Conservation (phyloP, 2,329 filamentous ascomycete genomes). For the Talaromyces atroroseus region DNA sequence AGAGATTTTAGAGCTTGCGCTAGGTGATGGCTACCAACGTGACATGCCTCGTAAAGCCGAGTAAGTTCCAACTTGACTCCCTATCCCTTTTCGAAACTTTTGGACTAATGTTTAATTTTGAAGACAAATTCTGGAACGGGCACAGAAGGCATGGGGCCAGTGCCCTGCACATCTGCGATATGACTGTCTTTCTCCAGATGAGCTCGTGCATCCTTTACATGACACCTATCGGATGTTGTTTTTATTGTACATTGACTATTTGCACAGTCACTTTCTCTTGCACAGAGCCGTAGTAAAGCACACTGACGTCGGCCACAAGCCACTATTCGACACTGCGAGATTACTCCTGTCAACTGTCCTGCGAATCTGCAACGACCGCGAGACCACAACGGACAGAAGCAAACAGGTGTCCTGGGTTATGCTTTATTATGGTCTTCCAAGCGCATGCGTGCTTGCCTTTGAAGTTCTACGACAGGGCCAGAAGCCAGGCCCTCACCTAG, state of each 20-base stretch:
- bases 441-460: constrained; percentile 25
- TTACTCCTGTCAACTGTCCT: constrained; percentile 27
- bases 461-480: constrained; percentile 28
- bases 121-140: constrained; percentile 16
- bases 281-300: constrained; percentile 30
- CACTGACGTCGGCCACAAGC: constrained; percentile 25
- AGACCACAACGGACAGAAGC: constrained; percentile 25
- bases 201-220: constrained; percentile 7
- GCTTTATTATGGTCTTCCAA: constrained; percentile 23
- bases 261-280: constrained; percentile 32
- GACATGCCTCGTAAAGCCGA: constrained; percentile 13
- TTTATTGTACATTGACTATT: constrained; percentile 30
- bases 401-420: constrained; percentile 32
- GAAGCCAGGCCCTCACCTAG: constrained; percentile 18
- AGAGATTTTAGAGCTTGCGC: constrained; percentile 16
- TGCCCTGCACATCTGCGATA: constrained; percentile 20
- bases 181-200: constrained; percentile 14
- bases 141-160: constrained; percentile 16
- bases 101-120: not conserved
- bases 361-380: constrained; percentile 23
- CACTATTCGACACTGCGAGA: constrained; percentile 29
- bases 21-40: constrained; percentile 19
- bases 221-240: constrained; percentile 13
- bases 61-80: not conserved
- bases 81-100: not conserved